Evolutionary conservation across 768 basidiomycete genomes (phyloP).

Genomic region (Antrodiella citrinella): DNA sequence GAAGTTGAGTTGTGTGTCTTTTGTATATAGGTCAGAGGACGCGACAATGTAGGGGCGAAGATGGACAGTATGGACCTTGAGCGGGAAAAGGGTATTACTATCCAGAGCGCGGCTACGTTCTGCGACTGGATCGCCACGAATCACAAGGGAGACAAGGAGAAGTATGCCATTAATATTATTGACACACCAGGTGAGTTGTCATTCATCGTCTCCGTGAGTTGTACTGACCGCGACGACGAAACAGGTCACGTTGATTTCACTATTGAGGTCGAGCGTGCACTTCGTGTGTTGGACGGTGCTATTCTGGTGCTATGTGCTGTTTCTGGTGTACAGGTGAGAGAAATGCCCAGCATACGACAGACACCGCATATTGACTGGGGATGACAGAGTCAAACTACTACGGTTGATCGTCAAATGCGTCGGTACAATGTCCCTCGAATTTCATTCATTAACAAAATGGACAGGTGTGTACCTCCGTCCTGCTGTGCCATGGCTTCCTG

Average conservation of each 20-base stretch:
- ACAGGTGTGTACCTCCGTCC: constrained; percentile 60
- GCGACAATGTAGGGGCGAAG: constrained; percentile 95
- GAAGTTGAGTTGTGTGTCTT: constrained; percentile 5
- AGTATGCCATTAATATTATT: constrained; percentile 95
- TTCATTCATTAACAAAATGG: constrained; percentile 99
- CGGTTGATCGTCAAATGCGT: constrained; percentile 98
- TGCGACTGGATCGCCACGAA: constrained; percentile 87
- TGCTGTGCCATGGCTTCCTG: too few relatives aligned
- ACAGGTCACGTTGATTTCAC: constrained; percentile 96
- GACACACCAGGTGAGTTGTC: constrained; percentile 82
- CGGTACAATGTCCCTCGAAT: constrained; percentile 93
- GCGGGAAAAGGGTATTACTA: constrained; percentile 98
- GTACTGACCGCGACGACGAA: constrained; percentile 19
- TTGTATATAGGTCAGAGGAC: constrained; percentile 66
- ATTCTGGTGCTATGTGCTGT: constrained; percentile 96
- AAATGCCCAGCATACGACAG: not conserved
- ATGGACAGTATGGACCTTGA: constrained; percentile 99
- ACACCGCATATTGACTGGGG: not conserved
- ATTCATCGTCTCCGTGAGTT: constrained; percentile 9
- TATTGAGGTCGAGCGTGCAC: constrained; percentile 95
- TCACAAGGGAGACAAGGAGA: constrained; percentile 55
- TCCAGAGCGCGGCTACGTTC: constrained; percentile 97
- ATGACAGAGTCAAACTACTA: constrained; percentile 89
- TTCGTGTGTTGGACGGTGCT: constrained; percentile 94
- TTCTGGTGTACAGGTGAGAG: constrained; percentile 80